Base-by-base conservation (phyloP, 495 filamentous ascomycete species). In the Trichoderma gamsii region DNA sequence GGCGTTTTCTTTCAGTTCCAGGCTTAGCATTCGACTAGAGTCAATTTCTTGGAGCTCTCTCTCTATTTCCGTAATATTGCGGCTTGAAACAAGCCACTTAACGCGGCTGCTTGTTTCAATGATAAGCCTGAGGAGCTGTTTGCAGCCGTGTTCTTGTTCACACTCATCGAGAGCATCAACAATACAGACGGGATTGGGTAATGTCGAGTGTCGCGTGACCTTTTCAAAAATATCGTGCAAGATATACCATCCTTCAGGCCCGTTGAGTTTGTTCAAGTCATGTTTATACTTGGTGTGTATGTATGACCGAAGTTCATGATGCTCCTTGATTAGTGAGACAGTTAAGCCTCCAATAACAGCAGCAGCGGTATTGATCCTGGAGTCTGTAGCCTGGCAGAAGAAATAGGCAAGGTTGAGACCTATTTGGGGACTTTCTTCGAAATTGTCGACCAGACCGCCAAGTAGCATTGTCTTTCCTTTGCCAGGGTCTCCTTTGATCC, bases 11-110 rank as follows among this genome's bases (percentile, higher is more conserved):
- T 46, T 46, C 18, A 46, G 12, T 18, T 46, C 43, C 12, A 46
- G 43, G 12, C 43, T 46, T 18, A 46, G 43, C 18, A 4, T 46
- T 18, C 12, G 43, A 16, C 43, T 46, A 46, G 43, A 18, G 2
- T 46, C 43, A 12, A 56, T 56, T 25, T 16, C 16, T n/a, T 11
- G 51, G n/a, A 56, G n/a, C 9, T n/a, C 21, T n/a, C 51, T 16
- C 51, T 56, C 21, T 2, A 56, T 56, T 16, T 25, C 51, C 25
- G 16, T 25, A 0, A 56, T 25, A 56, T 56, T 56, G 2, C 51
- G 51, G n/a, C 51, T 56, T n/a, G 51, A 56, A 56, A 56, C 2
- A n/a, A 56, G 51, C 51, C 51, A 56, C 51, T 56, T 56, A 23
- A 56, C n/a, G 9, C 9, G 51, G 3, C n/a, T 2, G 21, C 51